Evolutionary conservation across 2,329 filamentous ascomycete genomes (phyloP).

Genomic region (Colletotrichum filicis): DNA sequence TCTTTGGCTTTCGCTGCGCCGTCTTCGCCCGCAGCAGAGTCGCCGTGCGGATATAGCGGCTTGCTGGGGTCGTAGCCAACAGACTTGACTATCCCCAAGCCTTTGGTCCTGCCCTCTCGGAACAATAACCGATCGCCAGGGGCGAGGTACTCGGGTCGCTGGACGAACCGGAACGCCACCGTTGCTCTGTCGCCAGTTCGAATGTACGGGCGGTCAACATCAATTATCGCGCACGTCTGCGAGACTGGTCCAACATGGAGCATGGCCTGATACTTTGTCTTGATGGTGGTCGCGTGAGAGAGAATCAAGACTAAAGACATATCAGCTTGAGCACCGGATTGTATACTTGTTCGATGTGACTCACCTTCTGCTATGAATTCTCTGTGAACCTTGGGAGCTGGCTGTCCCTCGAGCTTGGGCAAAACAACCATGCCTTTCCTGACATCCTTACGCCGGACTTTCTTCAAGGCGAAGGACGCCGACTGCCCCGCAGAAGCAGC

Average conservation of each 20-base stretch:
- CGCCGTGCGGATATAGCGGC: slow-evolving; percentile 48
- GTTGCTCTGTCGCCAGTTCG: slow-evolving; percentile 93
- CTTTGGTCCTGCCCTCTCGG: slow-evolving; percentile 94
- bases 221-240: slow-evolving; percentile 96
- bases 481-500: slow-evolving; percentile 92
- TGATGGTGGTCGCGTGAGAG: slow-evolving; percentile 96
- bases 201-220: slow-evolving; percentile 96
- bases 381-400: slow-evolving; percentile 75
- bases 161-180: slow-evolving; percentile 94
- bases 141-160: slow-evolving; percentile 90
- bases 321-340: not conserved
- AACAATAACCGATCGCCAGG: slow-evolving; percentile 92
- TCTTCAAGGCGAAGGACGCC: slow-evolving; percentile 89
- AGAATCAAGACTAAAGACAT: slow-evolving; percentile 80
- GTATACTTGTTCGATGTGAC: slow-evolving; percentile 21
- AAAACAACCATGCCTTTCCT: slow-evolving; percentile 98
- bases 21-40: not conserved
- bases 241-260: slow-evolving; percentile 94
- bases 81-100: slow-evolving; percentile 91
- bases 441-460: slow-evolving; percentile 89
- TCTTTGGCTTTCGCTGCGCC: not conserved
- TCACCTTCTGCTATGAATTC: slow-evolving; percentile 84
- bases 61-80: slow-evolving; percentile 82
- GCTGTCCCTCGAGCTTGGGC: slow-evolving; percentile 80
- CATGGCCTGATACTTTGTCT: slow-evolving; percentile 97